Percentiles rank a stretch among this genome's conserved stretches.
Conservation (phyloP, 1,139 yeast species). For the Kodamaea arcana region DNA sequence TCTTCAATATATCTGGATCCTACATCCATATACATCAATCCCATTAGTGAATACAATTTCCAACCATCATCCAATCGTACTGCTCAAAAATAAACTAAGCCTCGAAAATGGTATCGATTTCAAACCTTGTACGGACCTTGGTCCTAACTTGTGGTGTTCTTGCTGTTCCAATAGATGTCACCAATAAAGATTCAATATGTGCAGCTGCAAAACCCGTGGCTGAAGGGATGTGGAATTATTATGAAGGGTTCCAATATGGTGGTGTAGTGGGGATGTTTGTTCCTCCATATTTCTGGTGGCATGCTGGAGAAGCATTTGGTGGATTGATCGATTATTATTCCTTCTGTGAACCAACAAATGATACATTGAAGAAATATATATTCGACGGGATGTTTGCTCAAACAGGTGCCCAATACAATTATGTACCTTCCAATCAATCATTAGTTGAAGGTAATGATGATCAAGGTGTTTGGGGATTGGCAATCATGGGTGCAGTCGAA, state of each 20-base stretch:
- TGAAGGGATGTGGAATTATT: constrained; percentile 56
- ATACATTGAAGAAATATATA: constrained; percentile 35
- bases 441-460: constrained; percentile 70
- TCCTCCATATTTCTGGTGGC: constrained; percentile 69
- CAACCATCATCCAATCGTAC: no score
- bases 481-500: constrained; percentile 59
- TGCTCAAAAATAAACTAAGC: neutral
- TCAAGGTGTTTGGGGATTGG: constrained; percentile 68
- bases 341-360: constrained; percentile 43
- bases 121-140: no score
- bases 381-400: constrained; percentile 46
- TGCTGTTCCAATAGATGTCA: constrained; percentile 20
- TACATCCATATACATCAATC: no score
- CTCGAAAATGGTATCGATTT: constrained; percentile 8
- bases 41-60: no score
- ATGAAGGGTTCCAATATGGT: constrained; percentile 48
- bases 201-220: constrained; percentile 45
- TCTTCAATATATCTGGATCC: no score
- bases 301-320: constrained; percentile 67
- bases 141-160: constrained; percentile 9
- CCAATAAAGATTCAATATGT: constrained; percentile 37
- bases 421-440: constrained; percentile 56
- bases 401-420: constrained; percentile 50
- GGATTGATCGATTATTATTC: constrained; percentile 52
- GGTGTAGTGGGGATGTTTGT: constrained; percentile 60